Evolutionary conservation across 2,329 filamentous ascomycete genomes (phyloP), one percentile per base, ranked within the genome.

Genomic region (Aspergillus phoenicis): DNA sequence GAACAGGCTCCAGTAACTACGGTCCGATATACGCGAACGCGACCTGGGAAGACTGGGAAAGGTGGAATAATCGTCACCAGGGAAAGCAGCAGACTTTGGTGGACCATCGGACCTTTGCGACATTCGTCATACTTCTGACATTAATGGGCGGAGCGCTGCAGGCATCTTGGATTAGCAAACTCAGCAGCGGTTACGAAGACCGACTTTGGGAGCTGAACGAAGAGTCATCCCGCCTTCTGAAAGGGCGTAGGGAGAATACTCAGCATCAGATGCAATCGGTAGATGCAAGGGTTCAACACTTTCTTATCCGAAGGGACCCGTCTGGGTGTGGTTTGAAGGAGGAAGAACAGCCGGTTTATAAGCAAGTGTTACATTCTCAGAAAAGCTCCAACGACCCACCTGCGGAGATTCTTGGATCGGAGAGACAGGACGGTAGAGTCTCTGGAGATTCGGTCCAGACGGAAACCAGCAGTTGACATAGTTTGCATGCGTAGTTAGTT

Each of bases 11-110:
- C 13, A 58, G 64, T 3, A 58, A 68, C 1, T 67, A 71, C 69
- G 79, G 70, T 59, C 82, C 72, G 74, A 85, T 88, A 52, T 85
- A 81, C 70, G 75, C 81, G 68, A 98, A 98, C 74, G 95, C 92
- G 0, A 98, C 95, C 0, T 99, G 95, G 95, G 95, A 99, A 74
- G 95, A 99, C 75, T 97, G 93, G 93, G 91, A 97, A 79, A 84
- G 83, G 48, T 96, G 90, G 88, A 85, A 91, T 68, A 81, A 86
- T 75, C 82, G 75, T 75, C 81, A 71, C 75, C 82, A 67, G 71
- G 70, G 63, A 69, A 75, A 70, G 57, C 65, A 78, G 66, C 70
- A 70, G 66, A 74, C 72, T 54, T 88, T 56, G 90, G 87, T 94
- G 78, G 91, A 89, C 61, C 96, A 97, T 71, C 86, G 87, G 45